Evolutionary conservation across 2,329 filamentous ascomycete genomes (phyloP), one percentile per base, ranked within the genome.

Genomic region (Trichoderma sp.): DNA sequence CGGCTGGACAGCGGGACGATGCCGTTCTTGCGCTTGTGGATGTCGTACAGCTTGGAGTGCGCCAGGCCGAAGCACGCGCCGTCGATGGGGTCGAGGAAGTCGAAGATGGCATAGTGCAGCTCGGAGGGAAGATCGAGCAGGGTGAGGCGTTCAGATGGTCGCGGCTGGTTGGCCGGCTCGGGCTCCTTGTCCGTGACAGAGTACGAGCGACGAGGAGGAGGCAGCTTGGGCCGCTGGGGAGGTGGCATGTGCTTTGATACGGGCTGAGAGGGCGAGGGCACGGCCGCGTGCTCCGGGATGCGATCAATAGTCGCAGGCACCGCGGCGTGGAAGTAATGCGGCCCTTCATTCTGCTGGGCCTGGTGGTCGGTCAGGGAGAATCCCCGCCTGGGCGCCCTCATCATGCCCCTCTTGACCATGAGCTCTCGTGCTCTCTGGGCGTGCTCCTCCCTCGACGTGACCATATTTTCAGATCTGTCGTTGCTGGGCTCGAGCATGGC

Each of bases 31-130:
- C 84, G 84, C 30, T 84, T 83, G 79, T 89, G 88, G 75, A 91
- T 87, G 39, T 82, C 80, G 78, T 91, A 91, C 74, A 90, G 85
- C 77, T 86, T 84, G 57, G 83, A 83, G 81, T 85, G 88, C 47
- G 88, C 85, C 67, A 91, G 84, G 15, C 88, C 89, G 50, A 91
- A 81, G 77, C 88, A 90, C 50, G 86, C 87, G 76, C 88, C 87
- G 79, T 91, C 89, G 73, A 91, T 90, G 63, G 87, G 87, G 79
- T 91, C 89, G 71, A 91, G 85, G 74, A 87, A 86, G 78, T 89
- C 88, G 76, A 90, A 88, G 73, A 91, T 84, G 73, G 84, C 81
- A 73, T 86, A 89, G 78, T 90, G 88, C 12, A 91, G 81, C 79
- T 91, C 89, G 0, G 85, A 79, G 15, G 89, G 88, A 2, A 91